Conservation (phyloP, 371 early-diverging fungal genomes). For the Haplosporangium sp. region DNA sequence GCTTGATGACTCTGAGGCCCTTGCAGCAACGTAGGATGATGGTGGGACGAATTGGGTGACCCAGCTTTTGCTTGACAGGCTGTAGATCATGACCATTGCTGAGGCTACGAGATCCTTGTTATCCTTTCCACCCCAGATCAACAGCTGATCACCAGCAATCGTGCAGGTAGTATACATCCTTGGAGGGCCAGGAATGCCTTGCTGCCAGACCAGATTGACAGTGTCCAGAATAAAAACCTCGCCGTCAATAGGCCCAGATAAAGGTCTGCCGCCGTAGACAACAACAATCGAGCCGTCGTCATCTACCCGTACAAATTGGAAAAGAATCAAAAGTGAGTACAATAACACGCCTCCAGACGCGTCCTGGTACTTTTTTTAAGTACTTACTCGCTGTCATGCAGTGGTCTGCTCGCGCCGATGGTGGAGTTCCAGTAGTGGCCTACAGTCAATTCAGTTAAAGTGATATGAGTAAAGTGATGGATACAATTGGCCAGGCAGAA, state of each 20-base stretch:
- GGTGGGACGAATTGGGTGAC: conserved; percentile 21
- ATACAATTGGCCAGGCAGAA: not conserved
- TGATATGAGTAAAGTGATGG: not conserved
- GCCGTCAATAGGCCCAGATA: not conserved
- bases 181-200: conserved; percentile 23
- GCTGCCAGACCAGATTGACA: conserved; percentile 8
- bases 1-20: not conserved
- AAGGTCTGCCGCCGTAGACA: conserved; percentile 29
- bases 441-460: not conserved
- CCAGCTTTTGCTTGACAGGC: conserved; percentile 24
- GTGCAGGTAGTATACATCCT: conserved; percentile 36
- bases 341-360: not conserved
- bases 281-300: conserved; percentile 41
- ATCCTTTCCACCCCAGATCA: conserved; percentile 38
- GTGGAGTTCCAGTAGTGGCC: conserved; percentile 20
- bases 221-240: conserved; percentile 37
- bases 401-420: conserved; percentile 41
- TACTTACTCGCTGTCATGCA: conserved; percentile 45
- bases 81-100: conserved; percentile 23
- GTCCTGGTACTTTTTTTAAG: not conserved
- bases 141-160: conserved; percentile 32
- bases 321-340: not conserved
- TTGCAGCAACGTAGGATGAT: conserved; percentile 13
- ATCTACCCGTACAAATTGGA: not conserved
- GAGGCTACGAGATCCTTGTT: not conserved